These are phyloP conservation scores for Orbilia blumenaviensis DNA, from an alignment of 2,329 filamentous ascomycete genomes.

Conservation along the genomic window DNA sequence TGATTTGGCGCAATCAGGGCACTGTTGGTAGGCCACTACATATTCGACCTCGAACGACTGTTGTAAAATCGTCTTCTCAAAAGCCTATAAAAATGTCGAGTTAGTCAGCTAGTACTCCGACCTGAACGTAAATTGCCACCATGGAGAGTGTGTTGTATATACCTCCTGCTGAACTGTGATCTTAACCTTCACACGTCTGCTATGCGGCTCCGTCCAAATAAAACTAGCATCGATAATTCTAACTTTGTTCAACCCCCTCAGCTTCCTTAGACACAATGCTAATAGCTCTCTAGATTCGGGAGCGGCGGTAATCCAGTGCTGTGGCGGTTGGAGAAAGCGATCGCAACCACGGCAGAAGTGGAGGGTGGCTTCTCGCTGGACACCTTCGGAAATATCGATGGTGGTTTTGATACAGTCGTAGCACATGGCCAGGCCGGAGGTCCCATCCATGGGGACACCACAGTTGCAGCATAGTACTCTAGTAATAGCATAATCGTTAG, in stretches of 20 bases:
- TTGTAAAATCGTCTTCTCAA: slow-evolving; percentile 77
- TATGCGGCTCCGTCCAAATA: slow-evolving; percentile 98
- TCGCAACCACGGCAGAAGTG: slow-evolving; percentile 96
- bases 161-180: slow-evolving; percentile 82
- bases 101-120: not conserved
- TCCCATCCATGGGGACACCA: slow-evolving; percentile 93
- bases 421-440: slow-evolving; percentile 81
- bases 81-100: slow-evolving; percentile 64
- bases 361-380: slow-evolving; percentile 87
- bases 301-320: slow-evolving; percentile 82
- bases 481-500: slow-evolving; percentile 22
- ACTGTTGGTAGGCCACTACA: slow-evolving; percentile 89
- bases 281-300: slow-evolving; percentile 92
- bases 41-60: slow-evolving; percentile 96
- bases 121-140: not conserved
- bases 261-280: slow-evolving; percentile 86
- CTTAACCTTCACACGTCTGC: slow-evolving; percentile 89
- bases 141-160: slow-evolving; percentile 8
- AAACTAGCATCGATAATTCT: slow-evolving; percentile 95
- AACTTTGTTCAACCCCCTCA: slow-evolving; percentile 86
- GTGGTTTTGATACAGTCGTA: slow-evolving; percentile 96
- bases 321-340: slow-evolving; percentile 87
- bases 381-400: slow-evolving; percentile 88
- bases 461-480: slow-evolving; percentile 99
- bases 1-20: slow-evolving; percentile 91